Evolutionary conservation across 2,329 filamentous ascomycete genomes (phyloP).

Genomic region (Xylaria sp.): DNA sequence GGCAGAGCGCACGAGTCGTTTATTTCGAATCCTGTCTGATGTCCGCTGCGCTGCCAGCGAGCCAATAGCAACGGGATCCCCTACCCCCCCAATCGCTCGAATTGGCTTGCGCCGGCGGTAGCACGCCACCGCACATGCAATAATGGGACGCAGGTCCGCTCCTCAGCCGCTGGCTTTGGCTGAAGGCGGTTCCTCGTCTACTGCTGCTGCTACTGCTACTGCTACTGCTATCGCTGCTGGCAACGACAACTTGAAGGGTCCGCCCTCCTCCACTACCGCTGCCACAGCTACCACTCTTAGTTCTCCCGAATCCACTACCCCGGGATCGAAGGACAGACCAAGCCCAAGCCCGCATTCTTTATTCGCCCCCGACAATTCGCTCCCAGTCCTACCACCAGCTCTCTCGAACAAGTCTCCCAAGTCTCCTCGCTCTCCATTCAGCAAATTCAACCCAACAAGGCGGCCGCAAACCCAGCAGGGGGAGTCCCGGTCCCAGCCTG

Average conservation of each 20-base stretch:
- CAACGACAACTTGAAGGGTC: slow-evolving; percentile 48
- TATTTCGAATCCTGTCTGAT: slow-evolving; percentile 33
- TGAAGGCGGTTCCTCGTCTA: slow-evolving; percentile 53
- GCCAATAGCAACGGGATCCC: slow-evolving; percentile 34
- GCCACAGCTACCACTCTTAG: slow-evolving; percentile 35
- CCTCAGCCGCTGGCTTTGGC: slow-evolving; percentile 68
- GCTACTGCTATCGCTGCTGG: slow-evolving; percentile 35
- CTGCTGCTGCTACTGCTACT: slow-evolving; percentile 36
- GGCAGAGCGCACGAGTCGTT: slow-evolving; percentile 10
- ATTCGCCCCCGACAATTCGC: slow-evolving; percentile 40
- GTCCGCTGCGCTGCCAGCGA: slow-evolving; percentile 33
- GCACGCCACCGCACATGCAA: slow-evolving; percentile 42
- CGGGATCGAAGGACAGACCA: slow-evolving; percentile 41
- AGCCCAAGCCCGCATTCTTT: slow-evolving; percentile 41
- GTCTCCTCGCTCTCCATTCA: slow-evolving; percentile 50
- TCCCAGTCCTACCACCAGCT: slow-evolving; percentile 46
- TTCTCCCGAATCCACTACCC: slow-evolving; percentile 41
- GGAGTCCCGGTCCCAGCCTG: slow-evolving; percentile 32
- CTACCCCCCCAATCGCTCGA: slow-evolving; percentile 24
- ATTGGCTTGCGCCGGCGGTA: slow-evolving; percentile 35
- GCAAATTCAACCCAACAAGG: slow-evolving; percentile 47
- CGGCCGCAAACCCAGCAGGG: slow-evolving; percentile 42
- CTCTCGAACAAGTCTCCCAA: slow-evolving; percentile 47
- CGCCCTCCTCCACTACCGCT: slow-evolving; percentile 43
- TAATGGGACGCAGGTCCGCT: slow-evolving; percentile 69